These are phyloP conservation scores for Closterium sp. DNA, from an alignment of 139 green algal species.

Conservation along the genomic window DNA sequence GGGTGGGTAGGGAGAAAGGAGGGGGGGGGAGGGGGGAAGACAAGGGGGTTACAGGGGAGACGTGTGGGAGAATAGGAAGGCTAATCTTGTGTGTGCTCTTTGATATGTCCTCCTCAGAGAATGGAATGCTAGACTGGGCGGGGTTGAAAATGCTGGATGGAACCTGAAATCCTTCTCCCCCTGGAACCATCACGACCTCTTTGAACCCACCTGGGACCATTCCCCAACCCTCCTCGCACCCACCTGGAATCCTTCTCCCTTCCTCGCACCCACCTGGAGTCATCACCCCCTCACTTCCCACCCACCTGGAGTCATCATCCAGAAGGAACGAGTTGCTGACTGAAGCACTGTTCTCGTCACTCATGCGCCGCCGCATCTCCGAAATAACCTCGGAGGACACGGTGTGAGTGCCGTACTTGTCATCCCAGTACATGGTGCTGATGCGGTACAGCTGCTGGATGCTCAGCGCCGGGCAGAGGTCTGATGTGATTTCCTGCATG, in stretches of 20 bases:
- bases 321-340: slow-evolving; percentile 90
- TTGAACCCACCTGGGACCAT: too few species aligned
- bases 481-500: slow-evolving; percentile 90
- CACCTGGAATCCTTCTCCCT: slow-evolving; percentile 71
- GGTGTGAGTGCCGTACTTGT: slow-evolving; percentile 95
- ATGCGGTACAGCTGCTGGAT: slow-evolving; percentile 99
- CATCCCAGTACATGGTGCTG: slow-evolving; percentile 92
- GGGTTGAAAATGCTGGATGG: too few species aligned
- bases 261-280: slow-evolving; percentile 63
- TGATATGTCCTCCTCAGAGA: too few species aligned
- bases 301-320: slow-evolving; percentile 86
- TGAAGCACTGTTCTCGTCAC: slow-evolving; percentile 66
- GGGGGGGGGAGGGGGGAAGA: too few species aligned
- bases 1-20: neutral
- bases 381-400: slow-evolving; percentile 68
- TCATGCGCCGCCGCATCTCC: slow-evolving; percentile 87
- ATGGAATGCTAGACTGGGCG: too few species aligned
- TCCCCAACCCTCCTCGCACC: too few species aligned
- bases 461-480: slow-evolving; percentile 88
- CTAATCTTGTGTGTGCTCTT: too few species aligned
- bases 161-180: too few species aligned
- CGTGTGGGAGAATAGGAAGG: too few species aligned
- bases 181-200: too few species aligned
- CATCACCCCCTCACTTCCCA: slow-evolving; percentile 91
- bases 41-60: too few species aligned